phyloP scores from a whole-genome alignment of 148 eudicot genomes.

The Amaranthus hypochondriacus region DNA sequence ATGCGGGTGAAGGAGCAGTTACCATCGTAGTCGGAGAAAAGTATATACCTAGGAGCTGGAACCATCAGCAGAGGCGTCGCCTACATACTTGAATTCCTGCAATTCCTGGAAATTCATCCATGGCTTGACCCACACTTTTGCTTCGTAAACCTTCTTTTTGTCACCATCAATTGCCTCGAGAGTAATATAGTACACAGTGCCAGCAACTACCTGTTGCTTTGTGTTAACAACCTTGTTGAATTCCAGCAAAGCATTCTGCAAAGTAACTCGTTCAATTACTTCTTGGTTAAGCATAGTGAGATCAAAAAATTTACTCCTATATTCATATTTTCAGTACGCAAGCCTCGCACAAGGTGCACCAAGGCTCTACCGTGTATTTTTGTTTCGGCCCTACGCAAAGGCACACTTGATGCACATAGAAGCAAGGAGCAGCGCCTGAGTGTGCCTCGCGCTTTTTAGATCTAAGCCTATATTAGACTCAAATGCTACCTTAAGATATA shows the following conservation, averaged over 20 bases:
- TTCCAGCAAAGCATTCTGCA: slow-evolving; percentile 50
- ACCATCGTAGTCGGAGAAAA: background rate
- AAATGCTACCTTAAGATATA: no score
- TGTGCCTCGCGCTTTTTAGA: no score
- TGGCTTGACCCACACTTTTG: slow-evolving; percentile 63
- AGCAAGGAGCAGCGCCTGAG: no score
- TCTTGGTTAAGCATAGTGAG: background rate
- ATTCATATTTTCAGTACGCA: no score
- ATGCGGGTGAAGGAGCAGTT: background rate
- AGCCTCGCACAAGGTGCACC: no score
- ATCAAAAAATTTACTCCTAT: no score
- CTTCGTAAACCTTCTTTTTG: slow-evolving; percentile 45
- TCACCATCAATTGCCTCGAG: slow-evolving; percentile 50
- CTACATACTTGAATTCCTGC: slow-evolving; percentile 45
- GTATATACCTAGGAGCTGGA: slow-evolving; percentile 21
- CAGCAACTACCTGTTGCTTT: slow-evolving; percentile 56
- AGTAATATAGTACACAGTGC: slow-evolving; percentile 51
- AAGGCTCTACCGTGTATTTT: no score
- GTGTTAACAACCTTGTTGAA: slow-evolving; percentile 45
- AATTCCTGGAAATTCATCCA: slow-evolving; percentile 61
- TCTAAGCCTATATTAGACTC: no score
- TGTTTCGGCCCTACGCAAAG: no score
- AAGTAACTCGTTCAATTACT: slow-evolving; percentile 1
- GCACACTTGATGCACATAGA: no score
- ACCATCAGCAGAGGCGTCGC: slow-evolving; percentile 26